Percentiles rank a stretch among this genome's conserved stretches.
These are phyloP conservation scores for Suaeda aralocaspica DNA, from an alignment of 148 eudicot genomes.

Conservation along the genomic window DNA sequence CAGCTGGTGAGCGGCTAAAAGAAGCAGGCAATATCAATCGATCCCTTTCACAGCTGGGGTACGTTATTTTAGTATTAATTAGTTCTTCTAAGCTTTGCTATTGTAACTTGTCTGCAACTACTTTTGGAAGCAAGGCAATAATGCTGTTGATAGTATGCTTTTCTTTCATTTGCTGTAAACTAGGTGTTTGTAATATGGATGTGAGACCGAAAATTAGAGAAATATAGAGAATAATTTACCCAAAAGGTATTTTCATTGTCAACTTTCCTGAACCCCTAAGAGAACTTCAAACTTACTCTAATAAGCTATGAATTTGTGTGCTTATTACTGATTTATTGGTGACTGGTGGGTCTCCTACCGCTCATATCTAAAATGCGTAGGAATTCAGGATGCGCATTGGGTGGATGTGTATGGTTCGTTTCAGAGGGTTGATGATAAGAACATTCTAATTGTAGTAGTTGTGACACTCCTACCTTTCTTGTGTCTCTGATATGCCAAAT, in stretches of 20 bases:
- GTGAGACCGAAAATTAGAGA: background rate
- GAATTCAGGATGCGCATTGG: background rate
- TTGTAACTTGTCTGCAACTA: background rate
- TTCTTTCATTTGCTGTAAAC: background rate
- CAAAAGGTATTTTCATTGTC: background rate
- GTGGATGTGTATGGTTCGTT: background rate
- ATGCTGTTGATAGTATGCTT: background rate
- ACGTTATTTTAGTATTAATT: constrained; percentile 14
- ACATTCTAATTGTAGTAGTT: background rate
- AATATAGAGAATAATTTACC: too few relatives aligned
- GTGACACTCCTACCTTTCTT: background rate
- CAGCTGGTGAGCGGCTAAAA: constrained; percentile 96
- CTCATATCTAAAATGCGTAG: background rate
- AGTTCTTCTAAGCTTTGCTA: background rate
- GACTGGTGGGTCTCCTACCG: background rate
- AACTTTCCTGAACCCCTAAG: background rate
- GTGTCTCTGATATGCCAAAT: constrained; percentile 27
- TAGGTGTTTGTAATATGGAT: background rate
- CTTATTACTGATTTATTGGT: background rate
- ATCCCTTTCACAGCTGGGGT: constrained; percentile 98
- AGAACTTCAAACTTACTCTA: background rate
- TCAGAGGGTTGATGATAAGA: background rate
- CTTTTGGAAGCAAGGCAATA: background rate
- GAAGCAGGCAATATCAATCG: constrained; percentile 97
- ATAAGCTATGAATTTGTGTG: background rate